Evolutionary conservation across 148 eudicot species (phyloP).

Genomic region (Oxyria digyna): DNA sequence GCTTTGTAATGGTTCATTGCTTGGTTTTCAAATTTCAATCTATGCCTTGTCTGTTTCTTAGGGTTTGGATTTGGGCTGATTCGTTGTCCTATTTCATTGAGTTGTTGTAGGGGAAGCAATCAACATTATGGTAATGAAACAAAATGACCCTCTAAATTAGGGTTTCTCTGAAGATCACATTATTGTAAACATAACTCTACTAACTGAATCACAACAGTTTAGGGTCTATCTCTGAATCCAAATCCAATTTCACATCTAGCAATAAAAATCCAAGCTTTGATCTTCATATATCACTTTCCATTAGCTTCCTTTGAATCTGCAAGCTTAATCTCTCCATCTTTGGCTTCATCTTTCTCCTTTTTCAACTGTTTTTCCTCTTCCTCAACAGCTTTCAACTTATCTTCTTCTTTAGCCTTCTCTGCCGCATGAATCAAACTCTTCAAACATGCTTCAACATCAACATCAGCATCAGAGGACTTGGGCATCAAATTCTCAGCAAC

Average conservation of each 20-base stretch:
- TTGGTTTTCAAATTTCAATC: too few relatives aligned
- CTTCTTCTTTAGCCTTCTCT: constrained; percentile 19
- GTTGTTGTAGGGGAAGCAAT: not conserved
- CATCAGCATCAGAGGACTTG: constrained; percentile 13
- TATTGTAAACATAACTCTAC: not conserved
- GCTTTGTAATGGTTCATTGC: too few relatives aligned
- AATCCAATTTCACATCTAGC: not conserved
- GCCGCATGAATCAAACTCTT: constrained; percentile 19
- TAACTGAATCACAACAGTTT: not conserved
- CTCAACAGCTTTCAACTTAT: constrained; percentile 14
- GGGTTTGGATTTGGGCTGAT: too few relatives aligned
- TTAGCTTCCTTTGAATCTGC: too few relatives aligned
- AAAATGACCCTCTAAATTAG: not conserved
- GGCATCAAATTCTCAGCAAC: constrained; percentile 51
- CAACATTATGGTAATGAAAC: not conserved
- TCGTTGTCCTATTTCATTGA: too few relatives aligned
- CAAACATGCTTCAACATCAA: constrained; percentile 16
- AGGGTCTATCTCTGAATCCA: not conserved
- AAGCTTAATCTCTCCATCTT: too few relatives aligned
- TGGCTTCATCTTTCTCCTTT: too few relatives aligned
- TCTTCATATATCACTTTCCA: not conserved
- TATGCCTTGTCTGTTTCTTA: too few relatives aligned
- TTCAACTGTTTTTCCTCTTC: too few relatives aligned
- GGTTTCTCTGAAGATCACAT: too few relatives aligned
- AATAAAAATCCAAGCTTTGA: not conserved